Evolutionary conservation across 2,329 filamentous ascomycete genomes (phyloP).

Genomic region (Paracamarosporium sp.): DNA sequence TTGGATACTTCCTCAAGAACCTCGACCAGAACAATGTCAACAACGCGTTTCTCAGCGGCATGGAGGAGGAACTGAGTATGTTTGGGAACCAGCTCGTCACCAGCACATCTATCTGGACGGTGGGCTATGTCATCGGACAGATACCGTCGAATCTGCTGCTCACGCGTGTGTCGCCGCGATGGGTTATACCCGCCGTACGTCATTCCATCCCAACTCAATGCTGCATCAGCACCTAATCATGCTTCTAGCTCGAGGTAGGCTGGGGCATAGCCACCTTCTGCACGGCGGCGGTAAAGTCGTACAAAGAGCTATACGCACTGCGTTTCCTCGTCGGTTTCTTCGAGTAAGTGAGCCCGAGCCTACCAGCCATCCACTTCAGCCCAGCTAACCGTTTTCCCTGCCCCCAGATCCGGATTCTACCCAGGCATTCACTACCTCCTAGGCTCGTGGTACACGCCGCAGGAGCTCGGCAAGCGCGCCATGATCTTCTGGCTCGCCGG

Average conservation of each 20-base stretch:
- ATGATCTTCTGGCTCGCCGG: constrained; percentile 68
- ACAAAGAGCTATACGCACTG: constrained; percentile 3
- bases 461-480: constrained; percentile 66
- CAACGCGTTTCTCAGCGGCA: constrained; percentile 1
- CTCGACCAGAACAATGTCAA: constrained; percentile 1
- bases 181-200: background rate
- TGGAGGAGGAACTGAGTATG: background rate
- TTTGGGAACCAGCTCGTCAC: background rate
- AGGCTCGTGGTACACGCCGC: constrained; percentile 54
- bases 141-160: background rate
- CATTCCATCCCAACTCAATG: background rate
- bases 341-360: constrained; percentile 53
- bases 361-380: no score
- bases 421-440: constrained; percentile 46
- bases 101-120: background rate
- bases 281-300: background rate
- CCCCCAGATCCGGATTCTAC: constrained; percentile 70
- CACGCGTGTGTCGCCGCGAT: background rate
- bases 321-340: constrained; percentile 3
- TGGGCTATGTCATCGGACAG: background rate
- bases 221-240: background rate
- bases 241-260: background rate
- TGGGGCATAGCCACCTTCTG: constrained; percentile 6
- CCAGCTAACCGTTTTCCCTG: no score
- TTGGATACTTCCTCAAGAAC: constrained; percentile 5